Conservation (phyloP, 441 rosid species). For the Corymbia calophylla region DNA sequence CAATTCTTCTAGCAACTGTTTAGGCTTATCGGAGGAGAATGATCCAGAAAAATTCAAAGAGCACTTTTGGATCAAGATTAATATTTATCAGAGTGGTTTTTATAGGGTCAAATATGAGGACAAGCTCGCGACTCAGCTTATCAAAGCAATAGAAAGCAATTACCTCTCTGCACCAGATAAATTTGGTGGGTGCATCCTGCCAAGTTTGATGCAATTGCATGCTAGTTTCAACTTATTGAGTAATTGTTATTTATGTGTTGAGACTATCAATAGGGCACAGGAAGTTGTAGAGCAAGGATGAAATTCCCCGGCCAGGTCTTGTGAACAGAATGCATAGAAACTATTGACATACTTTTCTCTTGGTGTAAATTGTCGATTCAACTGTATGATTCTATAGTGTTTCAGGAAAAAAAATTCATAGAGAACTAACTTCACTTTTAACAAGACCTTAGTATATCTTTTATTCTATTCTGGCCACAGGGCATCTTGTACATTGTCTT, state of each 20-base stretch:
- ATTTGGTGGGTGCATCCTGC: slow-evolving; percentile 13
- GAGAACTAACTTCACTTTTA: background rate
- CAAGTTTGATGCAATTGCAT: background rate
- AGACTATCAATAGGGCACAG: background rate
- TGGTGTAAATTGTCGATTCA: background rate
- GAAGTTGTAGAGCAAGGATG: background rate
- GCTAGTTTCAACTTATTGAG: background rate
- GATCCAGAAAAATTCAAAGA: slow-evolving; percentile 1
- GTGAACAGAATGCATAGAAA: background rate
- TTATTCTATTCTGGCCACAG: background rate
- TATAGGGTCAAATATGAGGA: slow-evolving; percentile 27
- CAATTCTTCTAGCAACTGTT: background rate
- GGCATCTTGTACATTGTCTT: background rate
- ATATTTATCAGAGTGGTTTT: slow-evolving; percentile 32
- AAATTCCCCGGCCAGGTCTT: background rate
- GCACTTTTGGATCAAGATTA: slow-evolving; percentile 23
- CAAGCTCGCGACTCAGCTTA: slow-evolving; percentile 18
- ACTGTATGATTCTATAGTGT: background rate
- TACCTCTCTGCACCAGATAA: slow-evolving; percentile 21
- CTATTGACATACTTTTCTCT: background rate
- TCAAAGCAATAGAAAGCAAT: slow-evolving; percentile 20
- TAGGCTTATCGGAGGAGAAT: background rate
- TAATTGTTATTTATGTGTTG: background rate
- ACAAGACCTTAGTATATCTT: background rate
- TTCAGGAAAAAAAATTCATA: background rate